Evolutionary conservation across 1,284 basidiomycete species (phyloP), one percentile per base, ranked within the genome.

Genomic region (Cryptococcus sp.): DNA sequence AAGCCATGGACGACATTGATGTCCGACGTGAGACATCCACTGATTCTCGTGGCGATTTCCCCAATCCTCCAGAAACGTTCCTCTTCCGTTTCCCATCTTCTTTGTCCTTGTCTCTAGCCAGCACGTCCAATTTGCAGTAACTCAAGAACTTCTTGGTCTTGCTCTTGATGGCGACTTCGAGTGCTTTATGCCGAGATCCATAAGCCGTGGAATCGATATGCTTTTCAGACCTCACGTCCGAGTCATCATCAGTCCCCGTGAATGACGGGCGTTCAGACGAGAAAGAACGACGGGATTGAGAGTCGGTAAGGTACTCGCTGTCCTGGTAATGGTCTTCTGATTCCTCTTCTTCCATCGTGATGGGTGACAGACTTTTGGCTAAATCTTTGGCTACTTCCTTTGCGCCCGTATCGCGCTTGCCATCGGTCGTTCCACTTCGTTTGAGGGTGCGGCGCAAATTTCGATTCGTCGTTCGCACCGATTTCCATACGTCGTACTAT

Each of bases 391-490:
- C 36, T 39, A 39, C 14, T 16, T 39, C 36, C 14, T 39, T 39
- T 5, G 36, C 36, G 14, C 36, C 36, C 18, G 36, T 39, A n/a
- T 39, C 36, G 36, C 36, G 36, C 9, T 52, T 50, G 24, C 56
- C 53, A 1, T 60, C 56, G 22, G 55, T 18, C 25, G 63, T 63
- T n/a, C 57, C 50, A 0, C 58, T 49, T 2, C 66, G 60, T 19
- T 62, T 61, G 16, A 67, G 41, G 28, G 57, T 67, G 23, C 66
- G 52, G 14, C 66, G 57, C 16, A 63, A 50, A 23, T 70, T 62
- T 18, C 65, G 54, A 46, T 73, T 67, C 36, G 69, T 72, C 45
- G 72, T 59, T 57, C 76, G 76, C 44, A 77, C 61, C 22, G 74
- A 74, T 54, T 76, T 76, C 68, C 76, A 73, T 14, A 78, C 70